Evolutionary conservation across 257 asterid genomes (phyloP), one percentile per base, ranked within the genome.

Genomic region (Scutellaria barbata): DNA sequence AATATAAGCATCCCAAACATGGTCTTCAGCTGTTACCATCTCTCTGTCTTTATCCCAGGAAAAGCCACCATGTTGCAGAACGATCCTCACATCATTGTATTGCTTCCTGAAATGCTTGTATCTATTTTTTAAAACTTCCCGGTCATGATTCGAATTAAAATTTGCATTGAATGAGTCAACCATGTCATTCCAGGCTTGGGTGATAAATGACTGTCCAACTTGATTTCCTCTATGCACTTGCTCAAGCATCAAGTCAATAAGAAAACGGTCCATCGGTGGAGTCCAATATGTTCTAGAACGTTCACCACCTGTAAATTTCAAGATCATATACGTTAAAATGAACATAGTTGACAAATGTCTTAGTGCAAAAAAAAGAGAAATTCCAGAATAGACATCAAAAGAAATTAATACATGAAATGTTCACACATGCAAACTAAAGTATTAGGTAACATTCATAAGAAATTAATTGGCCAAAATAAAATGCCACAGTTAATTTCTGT

Each of bases 101-200:
- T 76, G 86, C 78, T 77, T 82, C 59, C 79, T 79, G 57, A 79
- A 79, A 69, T 82, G 80, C 67, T 82, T 82, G 78, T 69, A 82
- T 59, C 86, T 72, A 56, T 82, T 79, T 71, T 82, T 82, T 80
- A 82, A 20, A 60, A 82, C 73, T 51, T 76, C 84, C 58, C 56
- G 79, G 40, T 73, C 86, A 14, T 79, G 78, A 50, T 39, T 72
- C 42, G 84, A 79, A 18, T 55, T 70, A 33, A 81, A 81, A 51
- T 77, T 77, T 14, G 74, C 76, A 61, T 81, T 81, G 76, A 81
- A 81, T 64, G 77, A 77, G 20, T 57, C 64, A 10, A 74, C 78
- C 82, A 81, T 81, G 56, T 60, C 80, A 40, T 74, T 77, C 85
- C 85, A 77, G 45, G 85, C 85, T 71, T 81, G 85, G 73, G 80